phyloP scores from a whole-genome alignment of 2,329 filamentous ascomycete species.

The Exophiala bonariae region DNA sequence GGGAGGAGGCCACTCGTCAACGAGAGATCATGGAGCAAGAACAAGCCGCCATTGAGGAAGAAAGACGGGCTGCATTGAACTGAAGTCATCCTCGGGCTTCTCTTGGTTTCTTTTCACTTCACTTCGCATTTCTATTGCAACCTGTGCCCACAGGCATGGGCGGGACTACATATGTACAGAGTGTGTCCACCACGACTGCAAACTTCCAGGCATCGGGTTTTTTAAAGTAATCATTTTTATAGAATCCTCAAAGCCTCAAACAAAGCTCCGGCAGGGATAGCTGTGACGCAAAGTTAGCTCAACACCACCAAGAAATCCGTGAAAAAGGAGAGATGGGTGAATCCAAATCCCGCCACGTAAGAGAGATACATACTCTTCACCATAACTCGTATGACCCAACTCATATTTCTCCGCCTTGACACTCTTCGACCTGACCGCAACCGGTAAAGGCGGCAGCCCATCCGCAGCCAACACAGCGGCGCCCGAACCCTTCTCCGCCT shows the following conservation, averaged over 20 bases:
- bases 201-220: too few relatives aligned
- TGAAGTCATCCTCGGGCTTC: constrained; percentile 2
- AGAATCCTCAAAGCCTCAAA: constrained; percentile 27
- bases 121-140: not conserved
- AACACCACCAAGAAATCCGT: constrained; percentile 35
- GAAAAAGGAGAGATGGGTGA: constrained; percentile 50
- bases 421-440: constrained; percentile 59
- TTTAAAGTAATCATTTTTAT: too few relatives aligned
- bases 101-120: not conserved
- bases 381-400: constrained; percentile 68
- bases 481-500: constrained; percentile 59
- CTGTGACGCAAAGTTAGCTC: constrained; percentile 26
- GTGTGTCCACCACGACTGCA: too few relatives aligned
- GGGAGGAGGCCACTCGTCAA: constrained; percentile 66
- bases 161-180: constrained; percentile 14
- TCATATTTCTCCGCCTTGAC: constrained; percentile 67
- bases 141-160: too few relatives aligned
- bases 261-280: constrained; percentile 49
- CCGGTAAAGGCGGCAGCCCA: constrained; percentile 84
- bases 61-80: constrained; percentile 21
- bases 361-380: constrained; percentile 59
- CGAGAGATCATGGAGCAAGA: constrained; percentile 62
- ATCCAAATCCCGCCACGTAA: not conserved
- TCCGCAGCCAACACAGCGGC: constrained; percentile 64
- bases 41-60: constrained; percentile 39